Evolutionary conservation across 495 filamentous ascomycete genomes (phyloP).

Genomic region (Penicillium tannophilum): DNA sequence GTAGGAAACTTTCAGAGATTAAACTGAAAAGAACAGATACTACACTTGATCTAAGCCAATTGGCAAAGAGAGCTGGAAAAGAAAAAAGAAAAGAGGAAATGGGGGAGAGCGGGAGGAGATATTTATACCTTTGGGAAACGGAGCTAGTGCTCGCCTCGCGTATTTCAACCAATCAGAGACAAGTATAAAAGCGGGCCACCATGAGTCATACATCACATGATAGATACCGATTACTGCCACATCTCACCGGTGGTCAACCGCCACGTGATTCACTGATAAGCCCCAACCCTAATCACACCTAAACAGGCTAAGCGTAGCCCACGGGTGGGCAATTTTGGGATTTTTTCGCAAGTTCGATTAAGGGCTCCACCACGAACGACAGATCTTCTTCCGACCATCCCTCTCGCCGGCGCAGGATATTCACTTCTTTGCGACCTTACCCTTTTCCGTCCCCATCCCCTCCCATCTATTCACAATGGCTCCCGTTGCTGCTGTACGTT

Average conservation of each 20-base stretch:
- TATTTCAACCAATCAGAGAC: constrained; percentile 24
- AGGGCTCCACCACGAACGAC: constrained; percentile 34
- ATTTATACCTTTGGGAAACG: constrained; percentile 30
- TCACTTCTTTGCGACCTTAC: constrained; percentile 60
- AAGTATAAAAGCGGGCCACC: neutral
- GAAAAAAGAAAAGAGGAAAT: constrained; percentile 49
- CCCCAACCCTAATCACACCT: constrained; percentile 14
- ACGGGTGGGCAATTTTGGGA: constrained; percentile 6
- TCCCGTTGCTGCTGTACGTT: constrained; percentile 73
- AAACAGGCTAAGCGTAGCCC: constrained; percentile 28
- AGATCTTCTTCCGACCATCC: constrained; percentile 32
- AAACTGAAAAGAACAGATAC: constrained; percentile 99
- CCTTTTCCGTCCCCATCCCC: constrained; percentile 27
- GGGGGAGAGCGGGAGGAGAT: constrained; percentile 13
- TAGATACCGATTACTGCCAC: neutral
- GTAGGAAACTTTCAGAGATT: constrained; percentile 72
- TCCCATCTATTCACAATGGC: constrained; percentile 50
- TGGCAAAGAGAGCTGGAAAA: constrained; percentile 61
- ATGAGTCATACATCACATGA: neutral
- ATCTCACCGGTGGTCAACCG: neutral
- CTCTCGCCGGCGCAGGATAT: constrained; percentile 57
- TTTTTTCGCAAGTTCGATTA: constrained; percentile 6
- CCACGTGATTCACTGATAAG: neutral
- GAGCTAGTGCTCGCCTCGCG: constrained; percentile 23
- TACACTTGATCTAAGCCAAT: constrained; percentile 92